These are phyloP conservation scores for Lophiotrema nucula DNA, from an alignment of 495 filamentous ascomycete genomes.

Conservation along the genomic window DNA sequence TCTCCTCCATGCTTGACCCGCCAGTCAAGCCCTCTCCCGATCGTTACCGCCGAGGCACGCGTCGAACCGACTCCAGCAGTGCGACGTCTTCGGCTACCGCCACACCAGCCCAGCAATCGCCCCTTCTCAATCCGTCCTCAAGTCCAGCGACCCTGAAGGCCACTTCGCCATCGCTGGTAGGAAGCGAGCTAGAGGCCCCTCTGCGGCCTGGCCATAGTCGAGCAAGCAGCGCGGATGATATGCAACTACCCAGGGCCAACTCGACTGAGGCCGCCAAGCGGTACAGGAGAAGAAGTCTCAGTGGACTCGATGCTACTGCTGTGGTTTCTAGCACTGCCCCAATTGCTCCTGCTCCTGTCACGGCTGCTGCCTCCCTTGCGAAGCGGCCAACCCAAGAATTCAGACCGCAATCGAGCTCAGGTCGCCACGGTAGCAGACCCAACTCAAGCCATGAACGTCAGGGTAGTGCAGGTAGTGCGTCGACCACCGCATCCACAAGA, in stretches of 20 bases:
- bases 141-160: background rate
- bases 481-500: constrained; percentile 47
- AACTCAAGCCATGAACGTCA: constrained; percentile 57
- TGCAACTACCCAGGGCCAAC: constrained; percentile 43
- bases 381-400: constrained; percentile 32
- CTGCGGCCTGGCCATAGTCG: constrained; percentile 35
- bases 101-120: constrained; percentile 21
- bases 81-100: constrained; percentile 9
- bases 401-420: constrained; percentile 35
- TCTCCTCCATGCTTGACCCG: constrained; percentile 24
- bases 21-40: constrained; percentile 53
- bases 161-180: constrained; percentile 6
- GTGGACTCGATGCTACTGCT: constrained; percentile 68
- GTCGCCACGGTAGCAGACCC: constrained; percentile 37
- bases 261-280: constrained; percentile 66
- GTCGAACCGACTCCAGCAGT: constrained; percentile 47
- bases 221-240: constrained; percentile 57
- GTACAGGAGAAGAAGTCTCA: constrained; percentile 79
- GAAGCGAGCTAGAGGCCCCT: background rate
- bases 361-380: background rate
- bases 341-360: background rate
- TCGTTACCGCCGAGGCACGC: constrained; percentile 62
- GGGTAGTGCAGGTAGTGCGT: constrained; percentile 56
- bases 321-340: constrained; percentile 12
- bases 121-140: constrained; percentile 37